Conservation (phyloP, 805 yeast genomes). For the Yueomyces sp. region DNA sequence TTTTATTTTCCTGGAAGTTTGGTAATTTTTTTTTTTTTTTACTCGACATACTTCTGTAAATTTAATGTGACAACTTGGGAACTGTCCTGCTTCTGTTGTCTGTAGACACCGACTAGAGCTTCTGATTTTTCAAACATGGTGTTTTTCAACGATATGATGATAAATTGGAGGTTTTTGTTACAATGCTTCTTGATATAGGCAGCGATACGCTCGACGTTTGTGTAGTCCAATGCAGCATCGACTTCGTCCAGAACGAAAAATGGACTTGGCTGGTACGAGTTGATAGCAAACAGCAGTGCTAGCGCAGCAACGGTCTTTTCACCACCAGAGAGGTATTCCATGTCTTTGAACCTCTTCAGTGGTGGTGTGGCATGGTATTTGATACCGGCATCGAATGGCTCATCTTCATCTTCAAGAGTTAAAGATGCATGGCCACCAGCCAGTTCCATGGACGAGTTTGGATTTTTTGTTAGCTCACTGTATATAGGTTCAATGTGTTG, state of each 20-base stretch:
- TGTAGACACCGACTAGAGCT: constrained; percentile 83
- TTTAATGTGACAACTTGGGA: constrained; percentile 66
- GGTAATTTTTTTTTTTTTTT: not conserved
- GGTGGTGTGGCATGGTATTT: constrained; percentile 95
- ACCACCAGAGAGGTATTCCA: constrained; percentile 90
- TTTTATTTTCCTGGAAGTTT: no score
- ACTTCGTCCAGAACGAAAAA: constrained; percentile 93
- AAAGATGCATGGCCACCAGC: constrained; percentile 90
- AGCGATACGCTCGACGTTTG: constrained; percentile 80
- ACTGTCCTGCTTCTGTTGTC: constrained; percentile 62
- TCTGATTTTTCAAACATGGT: constrained; percentile 79
- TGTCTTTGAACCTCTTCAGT: constrained; percentile 79
- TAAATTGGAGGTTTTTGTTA: constrained; percentile 72
- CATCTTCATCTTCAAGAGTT: constrained; percentile 78
- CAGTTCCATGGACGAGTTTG: constrained; percentile 43
- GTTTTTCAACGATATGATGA: constrained; percentile 84
- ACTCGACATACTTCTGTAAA: constrained; percentile 44
- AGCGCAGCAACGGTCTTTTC: constrained; percentile 94
- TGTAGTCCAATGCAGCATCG: constrained; percentile 93
- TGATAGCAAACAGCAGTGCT: constrained; percentile 82
- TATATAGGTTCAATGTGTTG: constrained; percentile 61
- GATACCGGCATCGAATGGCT: constrained; percentile 73
- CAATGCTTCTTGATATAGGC: constrained; percentile 65
- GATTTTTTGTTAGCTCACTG: constrained; percentile 64
- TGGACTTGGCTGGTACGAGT: constrained; percentile 85